Conservation (phyloP, 148 eudicot genomes). For the Diospyros kaki region DNA sequence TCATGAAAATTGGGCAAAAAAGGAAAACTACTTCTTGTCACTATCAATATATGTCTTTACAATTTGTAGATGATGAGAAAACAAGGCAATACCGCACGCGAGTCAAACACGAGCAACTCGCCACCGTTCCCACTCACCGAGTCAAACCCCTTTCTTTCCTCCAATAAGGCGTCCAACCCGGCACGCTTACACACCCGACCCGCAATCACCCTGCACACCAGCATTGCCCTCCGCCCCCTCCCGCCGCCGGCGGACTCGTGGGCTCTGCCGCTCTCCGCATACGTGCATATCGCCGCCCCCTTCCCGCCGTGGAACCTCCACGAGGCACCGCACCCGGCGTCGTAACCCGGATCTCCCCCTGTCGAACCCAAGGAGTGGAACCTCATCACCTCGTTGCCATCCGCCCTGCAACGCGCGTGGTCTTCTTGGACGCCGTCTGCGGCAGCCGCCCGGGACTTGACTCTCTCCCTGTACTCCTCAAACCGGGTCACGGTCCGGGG, state of each 20-base stretch:
- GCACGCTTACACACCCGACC: slow-evolving; percentile 59
- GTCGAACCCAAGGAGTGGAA: slow-evolving; percentile 71
- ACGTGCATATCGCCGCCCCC: slow-evolving; percentile 50
- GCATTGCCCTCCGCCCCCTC: slow-evolving; percentile 68
- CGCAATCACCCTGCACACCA: slow-evolving; percentile 88
- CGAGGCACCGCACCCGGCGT: slow-evolving; percentile 30
- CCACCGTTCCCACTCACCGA: slow-evolving; percentile 56
- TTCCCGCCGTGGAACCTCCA: slow-evolving; percentile 42
- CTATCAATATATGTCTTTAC: slow-evolving; percentile 30
- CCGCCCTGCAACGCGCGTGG: slow-evolving; percentile 76
- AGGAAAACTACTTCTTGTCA: slow-evolving; percentile 10
- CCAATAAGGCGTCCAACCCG: slow-evolving; percentile 20
- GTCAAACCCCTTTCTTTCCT: slow-evolving; percentile 43
- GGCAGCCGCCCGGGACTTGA: slow-evolving; percentile 36
- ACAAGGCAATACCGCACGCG: slow-evolving; percentile 90
- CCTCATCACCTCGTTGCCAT: slow-evolving; percentile 96
- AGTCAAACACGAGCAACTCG: slow-evolving; percentile 80
- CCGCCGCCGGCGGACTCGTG: slow-evolving; percentile 81
- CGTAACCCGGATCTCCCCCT: slow-evolving; percentile 22
- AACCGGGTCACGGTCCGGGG: slow-evolving; percentile 51
- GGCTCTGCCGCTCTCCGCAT: slow-evolving; percentile 71
- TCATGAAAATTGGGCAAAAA: slow-evolving; percentile 28
- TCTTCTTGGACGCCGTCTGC: slow-evolving; percentile 26
- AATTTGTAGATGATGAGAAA: slow-evolving; percentile 81
- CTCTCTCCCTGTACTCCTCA: slow-evolving; percentile 66